Evolutionary conservation across 768 basidiomycete species (phyloP).

Genomic region (Melanogaster broomeanus): DNA sequence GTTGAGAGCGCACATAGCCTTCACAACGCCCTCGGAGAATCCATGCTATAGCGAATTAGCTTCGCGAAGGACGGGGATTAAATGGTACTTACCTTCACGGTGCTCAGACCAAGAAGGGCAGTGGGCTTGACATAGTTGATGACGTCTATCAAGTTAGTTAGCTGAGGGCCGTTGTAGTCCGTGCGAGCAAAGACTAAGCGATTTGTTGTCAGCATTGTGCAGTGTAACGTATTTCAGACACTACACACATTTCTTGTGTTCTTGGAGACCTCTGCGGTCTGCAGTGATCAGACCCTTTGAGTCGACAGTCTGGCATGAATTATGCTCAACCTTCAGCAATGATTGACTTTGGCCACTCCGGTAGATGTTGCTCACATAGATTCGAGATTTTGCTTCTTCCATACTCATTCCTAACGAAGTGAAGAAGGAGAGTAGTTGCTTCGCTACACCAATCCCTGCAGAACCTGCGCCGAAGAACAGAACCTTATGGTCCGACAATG

Average conservation of each 20-base stretch:
- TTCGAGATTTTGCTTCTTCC: slow-evolving; percentile 64
- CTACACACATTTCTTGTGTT: slow-evolving; percentile 69
- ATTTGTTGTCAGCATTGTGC: neutral
- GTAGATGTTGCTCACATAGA: slow-evolving; percentile 52
- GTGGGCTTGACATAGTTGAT: slow-evolving; percentile 75
- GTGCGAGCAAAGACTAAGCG: slow-evolving; percentile 65
- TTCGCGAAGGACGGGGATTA: neutral
- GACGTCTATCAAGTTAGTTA: slow-evolving; percentile 64
- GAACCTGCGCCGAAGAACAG: slow-evolving; percentile 60
- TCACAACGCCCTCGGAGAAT: slow-evolving; percentile 65
- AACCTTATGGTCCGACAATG: slow-evolving; percentile 51
- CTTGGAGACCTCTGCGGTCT: slow-evolving; percentile 64
- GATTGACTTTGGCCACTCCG: neutral
- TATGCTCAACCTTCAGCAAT: slow-evolving; percentile 15
- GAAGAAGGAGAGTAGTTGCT: slow-evolving; percentile 51
- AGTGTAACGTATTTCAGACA: neutral
- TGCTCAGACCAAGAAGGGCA: slow-evolving; percentile 74
- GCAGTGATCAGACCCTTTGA: slow-evolving; percentile 77
- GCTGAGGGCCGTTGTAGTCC: slow-evolving; percentile 64
- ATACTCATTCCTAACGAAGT: slow-evolving; percentile 56
- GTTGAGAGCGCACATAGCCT: slow-evolving; percentile 64
- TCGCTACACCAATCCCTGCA: slow-evolving; percentile 56
- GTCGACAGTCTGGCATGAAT: slow-evolving; percentile 61
- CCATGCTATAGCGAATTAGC: slow-evolving; percentile 38
- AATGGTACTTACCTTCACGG: slow-evolving; percentile 36